Evolutionary conservation across 2,329 filamentous ascomycete species (phyloP).

Genomic region (Capronia americana): DNA sequence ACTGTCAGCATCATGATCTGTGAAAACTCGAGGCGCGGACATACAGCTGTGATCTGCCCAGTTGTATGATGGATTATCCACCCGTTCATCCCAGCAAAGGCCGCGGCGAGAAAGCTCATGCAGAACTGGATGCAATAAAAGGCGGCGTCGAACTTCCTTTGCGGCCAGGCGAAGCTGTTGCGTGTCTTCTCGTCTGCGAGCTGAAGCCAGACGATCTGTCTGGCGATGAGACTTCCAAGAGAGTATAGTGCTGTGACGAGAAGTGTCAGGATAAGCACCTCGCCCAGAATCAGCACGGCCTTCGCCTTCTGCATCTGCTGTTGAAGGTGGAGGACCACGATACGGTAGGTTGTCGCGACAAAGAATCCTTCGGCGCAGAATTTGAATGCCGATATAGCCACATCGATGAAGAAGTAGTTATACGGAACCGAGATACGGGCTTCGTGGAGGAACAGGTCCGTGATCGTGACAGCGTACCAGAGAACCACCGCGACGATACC

Average conservation of each 20-base stretch:
- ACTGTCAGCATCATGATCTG: not conserved
- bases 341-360: not conserved
- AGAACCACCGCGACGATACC: not conserved
- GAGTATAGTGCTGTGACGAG: not conserved
- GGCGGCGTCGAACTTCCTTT: conserved; percentile 1
- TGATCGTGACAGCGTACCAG: not conserved
- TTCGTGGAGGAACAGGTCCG: conserved; percentile 3
- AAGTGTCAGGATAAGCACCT: conserved; percentile 2
- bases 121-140: conserved; percentile 2
- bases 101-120: not conserved
- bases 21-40: not conserved
- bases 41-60: not conserved
- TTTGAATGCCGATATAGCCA: not conserved
- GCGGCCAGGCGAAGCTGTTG: not conserved
- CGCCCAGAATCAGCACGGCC: not conserved
- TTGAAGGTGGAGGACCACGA: conserved; percentile 1
- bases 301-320: not conserved
- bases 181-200: not conserved
- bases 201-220: conserved; percentile 4
- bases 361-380: not conserved
- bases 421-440: not conserved
- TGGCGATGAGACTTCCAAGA: not conserved
- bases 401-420: conserved; percentile 7
- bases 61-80: not conserved
- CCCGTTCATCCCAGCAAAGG: not conserved